These are phyloP conservation scores for Kingdonia uniflora DNA, from an alignment of 164 flowering plant genomes.

Conservation along the genomic window DNA sequence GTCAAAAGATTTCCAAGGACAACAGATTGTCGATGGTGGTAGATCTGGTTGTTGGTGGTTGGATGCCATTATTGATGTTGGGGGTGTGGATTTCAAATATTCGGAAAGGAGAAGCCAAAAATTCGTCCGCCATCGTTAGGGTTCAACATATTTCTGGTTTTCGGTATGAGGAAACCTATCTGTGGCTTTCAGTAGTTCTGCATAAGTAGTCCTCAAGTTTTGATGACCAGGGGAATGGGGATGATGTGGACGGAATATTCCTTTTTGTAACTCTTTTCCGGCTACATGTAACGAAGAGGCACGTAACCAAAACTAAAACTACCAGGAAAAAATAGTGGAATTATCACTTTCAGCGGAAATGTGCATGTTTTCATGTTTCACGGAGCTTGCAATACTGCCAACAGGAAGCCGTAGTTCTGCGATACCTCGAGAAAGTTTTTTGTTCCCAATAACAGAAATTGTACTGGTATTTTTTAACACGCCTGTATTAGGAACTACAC, in stretches of 20 bases:
- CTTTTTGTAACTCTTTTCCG: neutral
- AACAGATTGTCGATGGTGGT: too few relatives aligned
- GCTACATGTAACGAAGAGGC: neutral
- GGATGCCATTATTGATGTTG: too few relatives aligned
- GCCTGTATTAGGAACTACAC: constrained; percentile 10
- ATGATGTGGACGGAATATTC: neutral
- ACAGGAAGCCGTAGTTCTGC: neutral
- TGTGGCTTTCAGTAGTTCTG: too few relatives aligned
- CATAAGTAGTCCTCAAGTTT: constrained; percentile 5
- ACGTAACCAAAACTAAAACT: neutral
- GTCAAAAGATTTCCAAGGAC: too few relatives aligned
- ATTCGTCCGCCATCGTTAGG: too few relatives aligned
- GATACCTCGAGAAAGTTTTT: constrained; percentile 8
- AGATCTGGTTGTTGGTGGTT: too few relatives aligned
- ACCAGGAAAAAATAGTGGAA: neutral
- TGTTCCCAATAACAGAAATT: constrained; percentile 8
- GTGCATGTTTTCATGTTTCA: too few relatives aligned
- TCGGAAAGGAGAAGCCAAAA: too few relatives aligned
- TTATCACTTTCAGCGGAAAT: neutral
- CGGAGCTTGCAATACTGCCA: neutral
- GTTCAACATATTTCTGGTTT: too few relatives aligned
- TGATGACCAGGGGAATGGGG: neutral
- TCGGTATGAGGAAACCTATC: too few relatives aligned
- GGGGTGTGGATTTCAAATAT: too few relatives aligned
- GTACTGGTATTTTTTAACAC: constrained; percentile 6